phyloP scores from a whole-genome alignment of 805 yeast species.

The Candida pseudofarinosa region DNA sequence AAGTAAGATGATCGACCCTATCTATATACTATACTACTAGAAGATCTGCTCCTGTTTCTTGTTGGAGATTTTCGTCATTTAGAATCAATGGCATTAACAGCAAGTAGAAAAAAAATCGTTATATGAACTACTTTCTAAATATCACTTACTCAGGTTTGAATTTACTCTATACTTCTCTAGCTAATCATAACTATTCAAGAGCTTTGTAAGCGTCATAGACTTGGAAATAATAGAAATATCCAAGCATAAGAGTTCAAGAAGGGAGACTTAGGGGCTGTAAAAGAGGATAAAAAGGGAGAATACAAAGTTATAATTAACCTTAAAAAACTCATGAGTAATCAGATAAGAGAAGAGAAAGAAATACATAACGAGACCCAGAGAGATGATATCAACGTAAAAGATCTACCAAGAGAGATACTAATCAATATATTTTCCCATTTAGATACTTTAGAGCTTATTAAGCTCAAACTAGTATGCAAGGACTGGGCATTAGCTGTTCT shows the following conservation, averaged over 20 bases:
- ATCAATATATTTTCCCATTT: slow-evolving; percentile 42
- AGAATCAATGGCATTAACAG: too few species aligned
- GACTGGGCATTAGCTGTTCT: slow-evolving; percentile 44
- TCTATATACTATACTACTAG: too few species aligned
- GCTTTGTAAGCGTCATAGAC: background rate
- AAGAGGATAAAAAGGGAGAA: background rate
- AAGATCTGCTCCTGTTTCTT: too few species aligned
- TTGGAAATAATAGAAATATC: too few species aligned
- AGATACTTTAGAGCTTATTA: slow-evolving; percentile 41
- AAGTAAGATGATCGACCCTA: too few species aligned
- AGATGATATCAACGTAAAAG: slow-evolving; percentile 17
- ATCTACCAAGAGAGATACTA: slow-evolving; percentile 47
- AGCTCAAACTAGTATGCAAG: slow-evolving; percentile 42
- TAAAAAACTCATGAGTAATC: background rate
- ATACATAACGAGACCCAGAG: background rate
- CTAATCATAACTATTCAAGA: background rate
- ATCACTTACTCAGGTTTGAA: too few species aligned
- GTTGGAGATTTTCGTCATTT: too few species aligned
- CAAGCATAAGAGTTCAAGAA: too few species aligned
- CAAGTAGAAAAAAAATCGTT: background rate
- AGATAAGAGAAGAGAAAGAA: background rate
- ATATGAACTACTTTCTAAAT: background rate
- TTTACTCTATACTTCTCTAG: too few species aligned
- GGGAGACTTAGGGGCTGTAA: too few species aligned
- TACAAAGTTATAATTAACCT: background rate